phyloP scores from a whole-genome alignment of 2,329 filamentous ascomycete species.

The Microdochium paspali region DNA sequence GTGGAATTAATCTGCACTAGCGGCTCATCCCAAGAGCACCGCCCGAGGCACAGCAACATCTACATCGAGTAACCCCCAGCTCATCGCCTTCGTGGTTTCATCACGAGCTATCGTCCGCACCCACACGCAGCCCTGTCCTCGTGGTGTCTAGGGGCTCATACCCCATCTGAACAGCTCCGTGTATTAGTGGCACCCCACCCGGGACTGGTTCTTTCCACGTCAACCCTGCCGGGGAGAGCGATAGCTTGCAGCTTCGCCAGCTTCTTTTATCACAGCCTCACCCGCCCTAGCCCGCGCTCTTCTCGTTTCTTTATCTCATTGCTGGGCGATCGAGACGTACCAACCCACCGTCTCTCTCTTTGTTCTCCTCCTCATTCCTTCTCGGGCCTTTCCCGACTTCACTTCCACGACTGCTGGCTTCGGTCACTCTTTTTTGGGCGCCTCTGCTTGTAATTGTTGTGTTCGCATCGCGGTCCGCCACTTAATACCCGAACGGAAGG shows the following conservation, averaged over 20 bases:
- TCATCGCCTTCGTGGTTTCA: background rate
- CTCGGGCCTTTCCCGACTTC: constrained; percentile 19
- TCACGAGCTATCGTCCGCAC: background rate
- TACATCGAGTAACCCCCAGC: background rate
- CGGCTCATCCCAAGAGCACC: too few species aligned
- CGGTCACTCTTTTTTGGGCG: constrained; percentile 42
- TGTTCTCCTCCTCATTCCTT: constrained; percentile 28
- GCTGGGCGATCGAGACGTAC: constrained; percentile 33
- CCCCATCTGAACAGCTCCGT: background rate
- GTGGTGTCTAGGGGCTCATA: background rate
- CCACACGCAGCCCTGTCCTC: background rate
- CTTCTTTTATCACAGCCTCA: constrained; percentile 29
- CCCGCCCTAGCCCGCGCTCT: constrained; percentile 19
- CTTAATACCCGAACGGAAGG: background rate
- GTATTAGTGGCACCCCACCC: background rate
- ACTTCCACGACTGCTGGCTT: constrained; percentile 43
- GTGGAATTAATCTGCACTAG: too few species aligned
- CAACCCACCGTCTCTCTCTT: constrained; percentile 28
- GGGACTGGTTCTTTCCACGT: constrained; percentile 1
- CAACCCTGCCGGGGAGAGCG: constrained; percentile 2
- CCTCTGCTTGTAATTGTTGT: constrained; percentile 16
- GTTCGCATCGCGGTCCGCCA: constrained; percentile 11
- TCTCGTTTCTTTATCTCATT: constrained; percentile 19
- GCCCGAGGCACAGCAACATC: too few species aligned
- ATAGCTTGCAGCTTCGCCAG: constrained; percentile 2